Conservation (phyloP, 805 yeast species). For the Candida maris region DNA sequence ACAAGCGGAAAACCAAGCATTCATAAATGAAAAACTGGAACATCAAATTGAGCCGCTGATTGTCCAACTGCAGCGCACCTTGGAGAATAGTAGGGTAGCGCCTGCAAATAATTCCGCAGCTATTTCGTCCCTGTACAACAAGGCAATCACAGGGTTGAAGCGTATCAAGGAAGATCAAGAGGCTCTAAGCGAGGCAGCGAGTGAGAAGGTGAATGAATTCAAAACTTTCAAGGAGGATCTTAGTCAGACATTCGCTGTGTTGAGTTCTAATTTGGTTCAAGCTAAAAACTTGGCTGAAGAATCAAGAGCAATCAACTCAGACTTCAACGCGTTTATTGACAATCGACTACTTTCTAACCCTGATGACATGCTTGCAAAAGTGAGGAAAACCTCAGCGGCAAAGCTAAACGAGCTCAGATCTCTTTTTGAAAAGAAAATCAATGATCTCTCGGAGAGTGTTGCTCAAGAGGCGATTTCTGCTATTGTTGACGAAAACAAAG, state of each 20-base stretch:
- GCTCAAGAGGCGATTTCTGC: constrained; percentile 9
- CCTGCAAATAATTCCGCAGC: background rate
- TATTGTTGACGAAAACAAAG: constrained; percentile 8
- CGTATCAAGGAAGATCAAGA: constrained; percentile 8
- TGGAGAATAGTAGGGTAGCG: background rate
- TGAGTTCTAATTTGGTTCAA: background rate
- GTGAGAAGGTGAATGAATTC: constrained; percentile 13
- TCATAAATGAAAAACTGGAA: constrained; percentile 16
- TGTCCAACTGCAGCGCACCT: constrained; percentile 5
- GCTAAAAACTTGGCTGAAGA: constrained; percentile 1
- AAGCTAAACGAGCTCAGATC: constrained; percentile 9
- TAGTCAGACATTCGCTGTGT: constrained; percentile 1
- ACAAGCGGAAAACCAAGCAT: constrained; percentile 12
- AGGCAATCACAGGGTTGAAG: constrained; percentile 2
- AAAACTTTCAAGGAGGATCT: constrained; percentile 9
- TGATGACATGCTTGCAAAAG: constrained; percentile 2
- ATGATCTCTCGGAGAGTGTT: constrained; percentile 7
- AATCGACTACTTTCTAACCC: constrained; percentile 4
- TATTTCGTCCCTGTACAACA: constrained; percentile 1
- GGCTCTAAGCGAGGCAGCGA: constrained; percentile 1
- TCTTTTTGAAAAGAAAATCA: constrained; percentile 6
- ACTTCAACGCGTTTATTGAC: constrained; percentile 9
- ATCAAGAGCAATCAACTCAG: constrained; percentile 4
- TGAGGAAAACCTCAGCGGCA: constrained; percentile 3
- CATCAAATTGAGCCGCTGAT: constrained; percentile 13